Evolutionary conservation across 2,329 filamentous ascomycete genomes (phyloP), one percentile per base, ranked within the genome.

Genomic region (Talaromyces sp.): DNA sequence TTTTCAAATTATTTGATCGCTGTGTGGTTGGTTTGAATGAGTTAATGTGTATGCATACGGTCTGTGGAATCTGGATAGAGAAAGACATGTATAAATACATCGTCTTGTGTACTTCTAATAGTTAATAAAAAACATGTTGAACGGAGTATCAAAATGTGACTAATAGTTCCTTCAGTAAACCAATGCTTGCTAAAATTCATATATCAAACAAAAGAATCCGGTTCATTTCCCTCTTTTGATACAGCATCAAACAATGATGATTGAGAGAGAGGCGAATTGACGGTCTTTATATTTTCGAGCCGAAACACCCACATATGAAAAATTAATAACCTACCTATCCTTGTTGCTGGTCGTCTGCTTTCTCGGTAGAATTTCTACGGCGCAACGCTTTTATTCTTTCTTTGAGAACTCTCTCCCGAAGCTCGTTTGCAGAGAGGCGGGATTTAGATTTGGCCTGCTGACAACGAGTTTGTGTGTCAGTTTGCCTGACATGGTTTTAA

Each of bases 371-470:
- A 55, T 65, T 67, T 58, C 65, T 66, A 56, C 71, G 70, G 51
- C 73, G 71, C 63, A 73, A 67, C 24, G 74, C 74, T 57, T 72
- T 70, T 21, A 75, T 58, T 58, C 68, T 73, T 62, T 76, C 75
- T 57, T 70, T 72, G 9, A 75, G 69, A 21, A 76, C 64, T 60
- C 64, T 73, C 65, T 76, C 72, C 58, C 70, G 73, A 43, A 76
- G 64, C 57, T 74, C 69, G n/a, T 67, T 72, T 41, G 69, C 65
- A 26, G 69, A 67, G 48, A 74, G 65, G 60, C 67, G 69, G 51
- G 60, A 46, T 61, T 60, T 60, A 21, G 52, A 65, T 53, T 64
- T 63, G 53, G 65, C 54, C 61, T 66, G 57, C 41, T 50, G 57
- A 50, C 26, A 56, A 35, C 14, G 35, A 38, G 27, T 21, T 54